These are phyloP conservation scores for Pleurotus pulmonarius DNA, from an alignment of 768 basidiomycete species.

Conservation along the genomic window DNA sequence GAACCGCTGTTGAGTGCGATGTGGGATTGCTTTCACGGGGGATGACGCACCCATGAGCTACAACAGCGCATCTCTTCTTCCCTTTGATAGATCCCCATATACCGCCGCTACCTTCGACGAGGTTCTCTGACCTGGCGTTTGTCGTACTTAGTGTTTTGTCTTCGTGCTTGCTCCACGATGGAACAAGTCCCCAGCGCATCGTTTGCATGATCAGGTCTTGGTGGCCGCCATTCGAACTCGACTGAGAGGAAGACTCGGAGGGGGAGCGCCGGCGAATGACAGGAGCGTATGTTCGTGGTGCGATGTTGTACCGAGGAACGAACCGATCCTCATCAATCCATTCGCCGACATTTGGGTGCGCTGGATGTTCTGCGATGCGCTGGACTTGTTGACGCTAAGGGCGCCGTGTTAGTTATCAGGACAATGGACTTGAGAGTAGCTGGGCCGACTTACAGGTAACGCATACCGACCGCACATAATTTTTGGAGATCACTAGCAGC, in stretches of 20 bases:
- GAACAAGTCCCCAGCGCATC: constrained; percentile 90
- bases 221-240: constrained; percentile 9
- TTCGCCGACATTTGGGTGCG: constrained; percentile 43
- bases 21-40: background rate
- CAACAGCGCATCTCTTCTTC: constrained; percentile 79
- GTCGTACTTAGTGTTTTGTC: constrained; percentile 76
- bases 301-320: constrained; percentile 74
- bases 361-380: background rate
- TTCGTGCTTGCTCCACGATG: constrained; percentile 78
- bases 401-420: no score
- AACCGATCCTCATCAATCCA: constrained; percentile 63
- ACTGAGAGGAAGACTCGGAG: no score
- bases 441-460: no score
- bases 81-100: constrained; percentile 87
- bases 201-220: constrained; percentile 57
- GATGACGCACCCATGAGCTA: constrained; percentile 45
- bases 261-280: constrained; percentile 53
- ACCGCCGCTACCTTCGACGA: constrained; percentile 60
- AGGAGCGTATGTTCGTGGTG: constrained; percentile 75
- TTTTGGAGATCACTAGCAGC: no score
- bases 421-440: no score
- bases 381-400: no score
- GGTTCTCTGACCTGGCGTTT: constrained; percentile 84
- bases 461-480: no score
- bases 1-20: background rate